Evolutionary conservation across 2,329 filamentous ascomycete species (phyloP).

Genomic region (Fusarium cicatricum): DNA sequence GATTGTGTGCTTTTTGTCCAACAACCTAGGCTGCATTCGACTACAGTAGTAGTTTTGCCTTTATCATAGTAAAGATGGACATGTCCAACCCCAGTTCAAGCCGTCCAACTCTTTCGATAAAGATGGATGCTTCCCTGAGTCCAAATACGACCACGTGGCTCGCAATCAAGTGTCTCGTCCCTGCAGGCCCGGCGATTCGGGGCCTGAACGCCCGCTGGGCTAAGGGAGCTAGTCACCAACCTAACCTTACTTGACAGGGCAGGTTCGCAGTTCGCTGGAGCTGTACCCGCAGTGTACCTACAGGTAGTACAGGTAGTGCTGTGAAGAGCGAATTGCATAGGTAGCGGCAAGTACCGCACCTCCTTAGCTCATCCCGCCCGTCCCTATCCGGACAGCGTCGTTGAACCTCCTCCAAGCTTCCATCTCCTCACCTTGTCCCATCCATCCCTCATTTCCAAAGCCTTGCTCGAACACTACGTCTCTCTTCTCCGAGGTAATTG

Average conservation of each 20-base stretch:
- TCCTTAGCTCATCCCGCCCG: slow-evolving; percentile 21
- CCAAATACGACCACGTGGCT: slow-evolving; percentile 17
- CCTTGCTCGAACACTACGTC: not conserved
- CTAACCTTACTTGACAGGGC: too few relatives aligned
- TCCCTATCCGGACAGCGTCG: slow-evolving; percentile 22
- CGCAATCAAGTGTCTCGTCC: not conserved
- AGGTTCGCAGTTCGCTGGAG: not conserved
- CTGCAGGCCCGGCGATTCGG: not conserved
- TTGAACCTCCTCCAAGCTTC: slow-evolving; percentile 26
- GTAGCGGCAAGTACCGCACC: slow-evolving; percentile 6
- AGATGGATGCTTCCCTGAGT: not conserved
- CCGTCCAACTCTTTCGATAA: slow-evolving; percentile 1
- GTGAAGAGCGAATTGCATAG: not conserved
- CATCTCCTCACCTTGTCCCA: slow-evolving; percentile 27
- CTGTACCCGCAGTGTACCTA: not conserved
- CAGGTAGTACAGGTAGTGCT: not conserved
- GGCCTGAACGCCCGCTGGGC: not conserved
- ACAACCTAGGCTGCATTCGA: too few relatives aligned
- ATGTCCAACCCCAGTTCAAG: not conserved
- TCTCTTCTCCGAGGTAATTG: not conserved
- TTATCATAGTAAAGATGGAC: too few relatives aligned
- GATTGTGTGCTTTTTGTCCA: too few relatives aligned
- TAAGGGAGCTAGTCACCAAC: too few relatives aligned
- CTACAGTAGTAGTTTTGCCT: too few relatives aligned
- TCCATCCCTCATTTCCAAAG: slow-evolving; percentile 1